Conservation (phyloP, 148 eudicot species). For the Nepenthes mirabilis region DNA sequence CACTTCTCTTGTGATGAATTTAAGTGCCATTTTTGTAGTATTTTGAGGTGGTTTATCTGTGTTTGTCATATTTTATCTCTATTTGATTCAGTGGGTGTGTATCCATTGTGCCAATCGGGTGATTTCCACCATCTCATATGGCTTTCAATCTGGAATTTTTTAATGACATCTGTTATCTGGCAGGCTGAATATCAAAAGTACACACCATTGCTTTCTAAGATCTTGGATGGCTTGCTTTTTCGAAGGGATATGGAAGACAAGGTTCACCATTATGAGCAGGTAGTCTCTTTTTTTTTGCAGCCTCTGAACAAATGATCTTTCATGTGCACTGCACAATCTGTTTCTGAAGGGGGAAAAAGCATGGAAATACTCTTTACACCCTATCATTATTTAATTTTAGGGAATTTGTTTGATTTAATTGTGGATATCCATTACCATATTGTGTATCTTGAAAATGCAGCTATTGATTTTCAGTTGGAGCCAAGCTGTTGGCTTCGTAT, state of each 20-base stretch:
- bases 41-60: too few relatives aligned
- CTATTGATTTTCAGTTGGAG: too few relatives aligned
- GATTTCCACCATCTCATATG: neutral
- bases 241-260: conserved; percentile 49
- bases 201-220: conserved; percentile 88
- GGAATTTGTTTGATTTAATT: too few relatives aligned
- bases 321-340: too few relatives aligned
- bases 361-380: too few relatives aligned
- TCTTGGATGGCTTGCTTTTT: conserved; percentile 66
- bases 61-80: too few relatives aligned
- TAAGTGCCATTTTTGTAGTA: neutral
- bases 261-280: conserved; percentile 57
- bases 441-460: too few relatives aligned
- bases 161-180: conserved; percentile 12
- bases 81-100: too few relatives aligned
- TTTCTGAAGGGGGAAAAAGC: too few relatives aligned
- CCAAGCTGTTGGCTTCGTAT: too few relatives aligned
- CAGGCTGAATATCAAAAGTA: conserved; percentile 83
- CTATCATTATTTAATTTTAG: too few relatives aligned
- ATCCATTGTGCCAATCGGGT: neutral
- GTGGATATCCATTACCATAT: too few relatives aligned
- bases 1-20: neutral
- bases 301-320: neutral
- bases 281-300: conserved; percentile 8
- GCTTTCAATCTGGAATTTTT: neutral